Percentiles rank a stretch among this genome's conserved stretches.
Evolutionary conservation across 768 basidiomycete genomes (phyloP).

Genomic region (Amanita rimosa): DNA sequence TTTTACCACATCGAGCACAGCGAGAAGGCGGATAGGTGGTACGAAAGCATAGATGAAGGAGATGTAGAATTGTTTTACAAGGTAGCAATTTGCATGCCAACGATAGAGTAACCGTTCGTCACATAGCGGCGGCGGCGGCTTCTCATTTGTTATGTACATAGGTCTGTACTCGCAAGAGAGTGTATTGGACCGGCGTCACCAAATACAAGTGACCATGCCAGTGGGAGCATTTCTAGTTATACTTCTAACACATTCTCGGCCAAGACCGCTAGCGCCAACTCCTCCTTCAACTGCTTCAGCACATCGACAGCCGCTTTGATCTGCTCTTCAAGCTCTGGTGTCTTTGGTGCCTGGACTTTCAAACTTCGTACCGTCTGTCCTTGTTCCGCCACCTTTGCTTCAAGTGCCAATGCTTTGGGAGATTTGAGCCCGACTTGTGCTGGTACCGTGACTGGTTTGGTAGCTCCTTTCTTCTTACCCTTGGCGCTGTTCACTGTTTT

Average conservation of each 20-base stretch:
- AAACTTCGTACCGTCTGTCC: conserved; percentile 62
- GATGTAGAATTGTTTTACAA: too few species aligned
- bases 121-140: too few species aligned
- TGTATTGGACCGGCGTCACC: too few species aligned
- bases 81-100: too few species aligned
- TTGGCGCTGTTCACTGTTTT: conserved; percentile 8
- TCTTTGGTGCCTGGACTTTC: conserved; percentile 53
- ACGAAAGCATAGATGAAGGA: too few species aligned
- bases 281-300: conserved; percentile 55
- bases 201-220: too few species aligned
- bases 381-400: conserved; percentile 66
- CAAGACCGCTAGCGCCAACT: conserved; percentile 20
- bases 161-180: too few species aligned
- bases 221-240: too few species aligned
- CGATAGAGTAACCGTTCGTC: too few species aligned
- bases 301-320: conserved; percentile 49
- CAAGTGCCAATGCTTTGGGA: conserved; percentile 59
- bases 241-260: neutral
- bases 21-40: too few species aligned
- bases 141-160: too few species aligned
- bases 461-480: conserved; percentile 46
- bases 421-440: conserved; percentile 47
- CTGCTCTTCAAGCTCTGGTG: conserved; percentile 48
- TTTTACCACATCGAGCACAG: too few species aligned
- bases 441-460: conserved; percentile 29